Base-by-base conservation (phyloP, 371 early-diverging fungal species). In the Mortierella sp. region DNA sequence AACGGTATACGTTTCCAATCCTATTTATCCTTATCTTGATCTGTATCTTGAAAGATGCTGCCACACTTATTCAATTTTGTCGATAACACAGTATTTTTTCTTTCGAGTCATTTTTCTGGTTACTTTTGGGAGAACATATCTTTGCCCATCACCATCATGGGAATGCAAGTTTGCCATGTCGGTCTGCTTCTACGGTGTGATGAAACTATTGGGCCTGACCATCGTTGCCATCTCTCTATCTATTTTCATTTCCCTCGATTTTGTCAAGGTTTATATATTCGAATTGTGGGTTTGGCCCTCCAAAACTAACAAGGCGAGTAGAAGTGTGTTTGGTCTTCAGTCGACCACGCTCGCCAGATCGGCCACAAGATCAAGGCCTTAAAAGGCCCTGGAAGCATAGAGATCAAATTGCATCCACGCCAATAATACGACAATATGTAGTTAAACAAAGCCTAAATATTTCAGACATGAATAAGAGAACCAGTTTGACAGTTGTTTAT, bases 141-240 rank as follows among this genome's bases (percentile, higher is more conserved):
- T 9, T 93, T 93, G 28, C 87, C 87, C 86, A 85, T 88, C 6
- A 95, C 94, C 61, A 92, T 97, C 58, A 87, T 94, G 77, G 96
- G 94, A 47, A 97, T 96, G 16, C 97, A 97, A 85, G 88, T 88
- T 97, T 86, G 97, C 97, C 72, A 90, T 94, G 86, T 86, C 96
- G 74, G 93, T 96, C 72, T 93, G 96, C 50, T 89, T 96, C 66
- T 93, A 92, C 79, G 96, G 96, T 50, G 74, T 79, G 16, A 79
- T 79, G 86, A 87, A 45, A 77, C 80, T 1, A 87, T 92, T 58
- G 79, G 79, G 24, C 24, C 70, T 85, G 41, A 74, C 74, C 41
- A 75, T 92, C 67, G 73, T 90, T 58, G 86, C 63, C 43, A 62
- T 92, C 58, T 92, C 91, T 48, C 83, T 91, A 32, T 79, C 22